Base-by-base conservation (phyloP, 768 basidiomycete genomes). In the Pleurotus platypus region DNA sequence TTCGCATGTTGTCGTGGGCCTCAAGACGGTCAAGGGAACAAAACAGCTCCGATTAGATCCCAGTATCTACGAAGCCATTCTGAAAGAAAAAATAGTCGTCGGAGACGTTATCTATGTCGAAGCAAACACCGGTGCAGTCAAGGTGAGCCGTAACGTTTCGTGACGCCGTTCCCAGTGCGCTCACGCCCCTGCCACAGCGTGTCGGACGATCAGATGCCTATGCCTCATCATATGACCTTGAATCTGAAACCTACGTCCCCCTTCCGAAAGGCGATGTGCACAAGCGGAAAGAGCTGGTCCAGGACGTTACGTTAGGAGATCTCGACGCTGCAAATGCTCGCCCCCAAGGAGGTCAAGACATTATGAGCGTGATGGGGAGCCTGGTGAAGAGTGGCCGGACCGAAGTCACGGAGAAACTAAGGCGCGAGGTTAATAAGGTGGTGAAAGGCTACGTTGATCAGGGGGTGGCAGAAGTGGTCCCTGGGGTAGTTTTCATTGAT, bases 91-190 rank as follows among this genome's bases (percentile, higher is more conserved):
- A 69, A 92, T 99, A 18, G 86, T 92, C 12, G 90, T 98, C 5
- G 97, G 96, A 8, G 97, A 99, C 64, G 94, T 99, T 46, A 89
- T 98, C 57, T 98, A 98, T 68, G 87, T 98, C 58, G 96, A 99
- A 73, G 81, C 83, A 1, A 90, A 94, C 63, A 94, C 92, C 0
- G 96, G 97, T 8, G 93, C 96, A 5, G 96, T 98, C 63, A 96
- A 96, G 82, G 91, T 90, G 61, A 18, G 76, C 63, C n/a, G 35
- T 48, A 54, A 12, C 3, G 27, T 20, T 20, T n/a, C 13, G 15
- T 56, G n/a, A 12, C 37, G 26, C 9, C 12, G 48, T 46, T 49
- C 45, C 37, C 51, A 54, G 16, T 39, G 39, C n/a, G 39, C 51
- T 54, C 38, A 54, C 27, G 51, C 22, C 51, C 37, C 57, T 57